Evolutionary conservation across 192 early-diverging fungal genomes (phyloP).

Genomic region (Linnemannia schmuckeri): DNA sequence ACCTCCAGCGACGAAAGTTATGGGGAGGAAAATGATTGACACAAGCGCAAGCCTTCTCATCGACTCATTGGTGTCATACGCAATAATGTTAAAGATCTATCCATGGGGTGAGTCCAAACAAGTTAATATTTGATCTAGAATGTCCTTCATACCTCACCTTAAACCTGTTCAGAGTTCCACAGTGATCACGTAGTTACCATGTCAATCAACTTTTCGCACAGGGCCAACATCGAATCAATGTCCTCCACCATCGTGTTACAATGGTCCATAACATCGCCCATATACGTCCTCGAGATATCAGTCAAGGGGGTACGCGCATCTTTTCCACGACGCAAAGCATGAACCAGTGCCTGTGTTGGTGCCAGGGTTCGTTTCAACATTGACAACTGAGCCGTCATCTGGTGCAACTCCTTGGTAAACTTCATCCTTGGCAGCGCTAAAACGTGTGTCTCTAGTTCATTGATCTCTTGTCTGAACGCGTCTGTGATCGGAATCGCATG

Average conservation of each 20-base stretch:
- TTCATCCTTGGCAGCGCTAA: constrained; percentile 55
- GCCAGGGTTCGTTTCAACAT: constrained; percentile 60
- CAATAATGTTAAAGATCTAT: constrained; percentile 62
- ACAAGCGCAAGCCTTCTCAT: constrained; percentile 54
- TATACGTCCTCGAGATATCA: constrained; percentile 56
- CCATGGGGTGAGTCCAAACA: background rate
- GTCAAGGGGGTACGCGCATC: constrained; percentile 53
- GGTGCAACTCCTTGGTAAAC: constrained; percentile 59
- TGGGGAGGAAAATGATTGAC: constrained; percentile 65
- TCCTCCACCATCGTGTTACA: constrained; percentile 65
- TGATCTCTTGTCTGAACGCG: constrained; percentile 57
- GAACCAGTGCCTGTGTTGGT: constrained; percentile 61
- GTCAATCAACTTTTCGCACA: constrained; percentile 61
- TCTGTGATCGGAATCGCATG: constrained; percentile 62
- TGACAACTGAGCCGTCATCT: constrained; percentile 59
- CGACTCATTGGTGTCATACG: constrained; percentile 62
- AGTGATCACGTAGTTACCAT: constrained; percentile 42
- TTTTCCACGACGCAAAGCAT: constrained; percentile 45
- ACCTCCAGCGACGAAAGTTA: constrained; percentile 69
- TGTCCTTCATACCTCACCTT: background rate
- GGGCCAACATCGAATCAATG: constrained; percentile 58
- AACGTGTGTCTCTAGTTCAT: constrained; percentile 56
- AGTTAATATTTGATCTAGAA: background rate
- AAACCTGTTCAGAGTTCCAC: background rate
- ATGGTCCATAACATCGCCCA: constrained; percentile 66